phyloP scores from a whole-genome alignment of 805 yeast species.

The Naumovozyma baii region DNA sequence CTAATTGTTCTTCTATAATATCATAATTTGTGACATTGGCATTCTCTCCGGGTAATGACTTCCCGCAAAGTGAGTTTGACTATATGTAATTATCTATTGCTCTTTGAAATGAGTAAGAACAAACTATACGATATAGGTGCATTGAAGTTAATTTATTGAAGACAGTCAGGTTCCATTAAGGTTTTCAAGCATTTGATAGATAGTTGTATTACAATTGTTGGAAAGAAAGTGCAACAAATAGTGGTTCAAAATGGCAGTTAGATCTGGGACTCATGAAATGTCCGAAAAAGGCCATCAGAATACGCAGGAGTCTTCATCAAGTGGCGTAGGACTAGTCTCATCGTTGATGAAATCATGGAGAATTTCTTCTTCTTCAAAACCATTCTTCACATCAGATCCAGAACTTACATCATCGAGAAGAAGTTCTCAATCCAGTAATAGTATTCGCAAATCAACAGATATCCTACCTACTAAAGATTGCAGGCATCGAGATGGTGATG shows the following conservation, averaged over 20 bases:
- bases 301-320: slow-evolving; percentile 1
- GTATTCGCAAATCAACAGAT: not conserved
- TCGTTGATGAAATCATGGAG: slow-evolving; percentile 26
- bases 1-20: too few relatives aligned
- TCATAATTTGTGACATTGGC: too few relatives aligned
- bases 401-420: slow-evolving; percentile 2
- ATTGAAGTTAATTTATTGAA: too few relatives aligned
- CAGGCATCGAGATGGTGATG: slow-evolving; percentile 5
- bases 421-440: slow-evolving; percentile 1
- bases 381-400: slow-evolving; percentile 1
- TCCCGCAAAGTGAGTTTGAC: too few relatives aligned
- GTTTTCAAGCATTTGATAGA: not conserved
- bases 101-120: too few relatives aligned
- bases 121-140: too few relatives aligned
- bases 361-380: slow-evolving; percentile 12
- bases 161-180: too few relatives aligned
- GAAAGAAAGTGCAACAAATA: not conserved
- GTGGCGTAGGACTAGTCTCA: slow-evolving; percentile 15
- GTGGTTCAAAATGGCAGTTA: slow-evolving; percentile 17
- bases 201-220: not conserved
- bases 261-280: slow-evolving; percentile 20
- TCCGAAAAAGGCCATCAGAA: slow-evolving; percentile 15
- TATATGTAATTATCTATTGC: too few relatives aligned
- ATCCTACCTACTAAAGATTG: not conserved
- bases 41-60: too few relatives aligned